Base-by-base conservation (phyloP, 2,329 filamentous ascomycete species). In the Arthroderma sp. region DNA sequence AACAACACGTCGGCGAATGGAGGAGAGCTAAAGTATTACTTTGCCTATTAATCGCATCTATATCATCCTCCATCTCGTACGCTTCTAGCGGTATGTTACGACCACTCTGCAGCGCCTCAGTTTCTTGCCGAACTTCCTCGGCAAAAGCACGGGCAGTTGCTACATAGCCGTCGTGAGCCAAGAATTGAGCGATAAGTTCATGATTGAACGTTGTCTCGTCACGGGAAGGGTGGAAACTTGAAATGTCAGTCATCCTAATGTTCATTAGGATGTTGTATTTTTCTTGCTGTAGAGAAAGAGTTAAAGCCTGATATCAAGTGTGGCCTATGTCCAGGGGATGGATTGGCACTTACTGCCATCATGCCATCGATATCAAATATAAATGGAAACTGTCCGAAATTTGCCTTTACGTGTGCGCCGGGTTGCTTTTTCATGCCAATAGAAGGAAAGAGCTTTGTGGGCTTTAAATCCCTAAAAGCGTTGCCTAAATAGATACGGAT, bases 131-230 rank as follows among this genome's bases (percentile, higher is more conserved):
- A 28, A 94, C 78, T 57, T 96, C 89, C 53, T 82, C 74, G 3
- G 84, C 80, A 69, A 98, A 96, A 0, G 85, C 86, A 50, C 81
- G 78, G 6, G 88, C 88, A 0, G 89, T 94, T 53, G 95, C 89
- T 5, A 95, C 82, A 53, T 95, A 96, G 47, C 91, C 91, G 56
- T 96, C 91, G 54, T 96, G 89, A 33, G 88, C 84, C 9, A 98
- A 69, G 53, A 94, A 96, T 63, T 95, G 88, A 34, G 87, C 73
- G 11, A 89, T 79, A 46, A 96, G 69, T 53, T 83, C 77, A 59
- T 95, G 87, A 33, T 94, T 78, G 40, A 96, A 72, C 28, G 83
- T 73, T 1, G 78, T 81, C 62, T 95, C 89, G 49, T 75, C 77
- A 50, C 84, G 68, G 2, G 72, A 71, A 2, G 78, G 75, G 31